phyloP scores from a whole-genome alignment of 1,284 basidiomycete species.

The Boletus semigastroideus region DNA sequence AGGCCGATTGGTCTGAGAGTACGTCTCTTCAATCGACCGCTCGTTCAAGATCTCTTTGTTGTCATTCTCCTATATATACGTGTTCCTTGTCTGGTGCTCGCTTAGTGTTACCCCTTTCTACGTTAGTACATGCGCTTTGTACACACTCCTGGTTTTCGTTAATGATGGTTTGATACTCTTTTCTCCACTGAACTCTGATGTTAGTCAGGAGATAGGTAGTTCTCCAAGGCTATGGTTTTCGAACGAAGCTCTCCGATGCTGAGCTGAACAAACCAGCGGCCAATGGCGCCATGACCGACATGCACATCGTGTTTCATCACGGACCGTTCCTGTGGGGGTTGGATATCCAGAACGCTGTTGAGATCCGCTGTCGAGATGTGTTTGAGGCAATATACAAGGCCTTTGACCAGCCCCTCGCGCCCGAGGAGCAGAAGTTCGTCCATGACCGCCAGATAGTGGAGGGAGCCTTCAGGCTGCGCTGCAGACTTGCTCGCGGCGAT shows the following conservation, averaged over 20 bases:
- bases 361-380: constrained; percentile 53
- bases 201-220: constrained; percentile 10
- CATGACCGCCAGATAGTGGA: constrained; percentile 36
- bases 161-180: constrained; percentile 1
- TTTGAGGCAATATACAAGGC: constrained; percentile 52
- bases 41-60: constrained; percentile 3
- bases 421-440: constrained; percentile 38
- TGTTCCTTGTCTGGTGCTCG: constrained; percentile 12
- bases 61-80: constrained; percentile 1
- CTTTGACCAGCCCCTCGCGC: constrained; percentile 44
- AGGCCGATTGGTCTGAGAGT: background rate
- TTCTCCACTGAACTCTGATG: background rate
- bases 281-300: constrained; percentile 33
- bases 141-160: constrained; percentile 11
- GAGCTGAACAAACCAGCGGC: constrained; percentile 38
- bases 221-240: constrained; percentile 14
- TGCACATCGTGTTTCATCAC: constrained; percentile 37
- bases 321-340: constrained; percentile 43
- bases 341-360: constrained; percentile 39
- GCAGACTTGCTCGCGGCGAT: constrained; percentile 39
- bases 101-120: constrained; percentile 22
- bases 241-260: constrained; percentile 20
- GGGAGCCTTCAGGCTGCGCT: constrained; percentile 45
- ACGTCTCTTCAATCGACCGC: background rate
- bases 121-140: constrained; percentile 23